phyloP scores from a whole-genome alignment of 306 rosid species.

The Dryas drummondii region DNA sequence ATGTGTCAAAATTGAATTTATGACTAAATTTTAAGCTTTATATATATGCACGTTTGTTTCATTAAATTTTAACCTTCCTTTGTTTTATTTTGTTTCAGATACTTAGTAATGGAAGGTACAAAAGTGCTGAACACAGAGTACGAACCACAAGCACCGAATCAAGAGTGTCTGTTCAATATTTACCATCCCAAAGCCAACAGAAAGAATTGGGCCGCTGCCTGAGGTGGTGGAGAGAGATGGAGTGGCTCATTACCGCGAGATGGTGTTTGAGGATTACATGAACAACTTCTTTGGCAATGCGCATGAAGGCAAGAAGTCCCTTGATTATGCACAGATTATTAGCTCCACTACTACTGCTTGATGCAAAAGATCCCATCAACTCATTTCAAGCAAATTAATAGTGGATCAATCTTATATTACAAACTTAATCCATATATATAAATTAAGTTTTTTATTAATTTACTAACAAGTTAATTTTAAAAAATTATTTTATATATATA shows the following conservation, averaged over 20 bases:
- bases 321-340: slow-evolving; percentile 43
- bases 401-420: no score
- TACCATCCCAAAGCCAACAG: slow-evolving; percentile 25
- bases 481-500: no score
- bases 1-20: no score
- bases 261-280: slow-evolving; percentile 55
- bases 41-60: no score
- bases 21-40: no score
- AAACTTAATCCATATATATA: no score
- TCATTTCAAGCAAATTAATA: no score
- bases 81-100: slow-evolving; percentile 18
- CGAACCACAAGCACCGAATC: slow-evolving; percentile 44
- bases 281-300: slow-evolving; percentile 50
- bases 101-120: slow-evolving; percentile 66
- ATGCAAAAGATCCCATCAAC: background rate
- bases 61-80: background rate
- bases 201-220: slow-evolving; percentile 47
- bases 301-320: slow-evolving; percentile 60
- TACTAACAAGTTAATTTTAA: no score
- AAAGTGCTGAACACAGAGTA: slow-evolving; percentile 62
- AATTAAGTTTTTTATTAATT: no score
- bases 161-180: slow-evolving; percentile 59
- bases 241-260: slow-evolving; percentile 41
- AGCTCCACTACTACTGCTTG: background rate
- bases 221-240: slow-evolving; percentile 48